These are phyloP conservation scores for Xerocomus brunneocitrinus DNA, from an alignment of 768 basidiomycete genomes.

Conservation along the genomic window DNA sequence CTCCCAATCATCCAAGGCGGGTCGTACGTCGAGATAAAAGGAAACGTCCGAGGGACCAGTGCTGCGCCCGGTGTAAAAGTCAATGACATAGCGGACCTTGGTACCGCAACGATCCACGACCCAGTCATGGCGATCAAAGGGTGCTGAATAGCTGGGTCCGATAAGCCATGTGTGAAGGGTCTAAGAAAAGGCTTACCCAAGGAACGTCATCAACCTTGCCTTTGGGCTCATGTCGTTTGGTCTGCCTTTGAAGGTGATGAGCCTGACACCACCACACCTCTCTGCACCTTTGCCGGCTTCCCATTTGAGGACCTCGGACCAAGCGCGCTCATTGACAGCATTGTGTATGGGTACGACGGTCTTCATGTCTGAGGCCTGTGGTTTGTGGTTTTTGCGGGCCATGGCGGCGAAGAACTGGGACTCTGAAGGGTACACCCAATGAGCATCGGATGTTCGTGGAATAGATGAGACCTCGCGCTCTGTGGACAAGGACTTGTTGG, in stretches of 20 bases:
- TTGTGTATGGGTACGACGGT: conserved; percentile 98
- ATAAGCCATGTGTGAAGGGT: neutral
- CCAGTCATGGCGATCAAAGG: conserved; percentile 99
- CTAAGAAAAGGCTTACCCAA: conserved; percentile 60
- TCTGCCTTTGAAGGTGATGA: conserved; percentile 88
- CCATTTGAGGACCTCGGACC: conserved; percentile 81
- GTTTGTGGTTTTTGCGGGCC: conserved; percentile 90
- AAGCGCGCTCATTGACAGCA: conserved; percentile 94
- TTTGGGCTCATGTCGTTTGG: conserved; percentile 76
- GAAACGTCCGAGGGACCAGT: conserved; percentile 53
- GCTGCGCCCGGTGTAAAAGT: conserved; percentile 88
- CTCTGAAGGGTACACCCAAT: conserved; percentile 98
- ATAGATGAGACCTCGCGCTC: conserved; percentile 87
- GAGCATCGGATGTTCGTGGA: conserved; percentile 62
- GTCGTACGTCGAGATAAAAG: conserved; percentile 92
- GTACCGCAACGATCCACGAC: conserved; percentile 89
- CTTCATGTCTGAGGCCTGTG: conserved; percentile 84
- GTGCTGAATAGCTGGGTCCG: conserved; percentile 74
- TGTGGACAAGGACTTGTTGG: conserved; percentile 42
- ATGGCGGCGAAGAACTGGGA: conserved; percentile 99
- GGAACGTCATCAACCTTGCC: conserved; percentile 74
- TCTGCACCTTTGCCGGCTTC: conserved; percentile 78
- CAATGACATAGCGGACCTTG: conserved; percentile 90
- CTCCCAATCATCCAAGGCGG: conserved; percentile 92
- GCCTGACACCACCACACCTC: conserved; percentile 71